A percentile compares a stretch with the other conserved stretches of the same genome.
These are phyloP conservation scores for Lentinus tigrinus DNA, from an alignment of 768 basidiomycete genomes.

Conservation along the genomic window DNA sequence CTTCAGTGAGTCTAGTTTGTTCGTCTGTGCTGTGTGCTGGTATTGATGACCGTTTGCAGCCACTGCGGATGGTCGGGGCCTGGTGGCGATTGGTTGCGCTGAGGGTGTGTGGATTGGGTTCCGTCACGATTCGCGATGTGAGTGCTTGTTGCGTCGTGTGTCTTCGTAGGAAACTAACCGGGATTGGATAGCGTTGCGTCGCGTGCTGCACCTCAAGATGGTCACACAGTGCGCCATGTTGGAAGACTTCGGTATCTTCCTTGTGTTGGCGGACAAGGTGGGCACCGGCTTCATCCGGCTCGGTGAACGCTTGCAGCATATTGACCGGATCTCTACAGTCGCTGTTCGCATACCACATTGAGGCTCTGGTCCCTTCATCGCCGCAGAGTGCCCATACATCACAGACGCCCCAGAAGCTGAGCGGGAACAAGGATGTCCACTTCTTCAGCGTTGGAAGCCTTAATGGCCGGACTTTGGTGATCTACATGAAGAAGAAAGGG, in stretches of 20 bases:
- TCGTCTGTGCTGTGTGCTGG: neutral
- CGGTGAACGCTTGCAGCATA: neutral
- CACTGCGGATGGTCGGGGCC: constrained; percentile 77
- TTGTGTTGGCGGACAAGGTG: constrained; percentile 92
- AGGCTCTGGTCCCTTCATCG: constrained; percentile 90
- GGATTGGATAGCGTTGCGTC: constrained; percentile 68
- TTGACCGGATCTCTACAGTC: constrained; percentile 41
- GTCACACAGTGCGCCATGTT: constrained; percentile 96
- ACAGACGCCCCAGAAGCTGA: constrained; percentile 87
- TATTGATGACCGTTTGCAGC: constrained; percentile 40
- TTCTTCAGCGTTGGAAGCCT: constrained; percentile 94
- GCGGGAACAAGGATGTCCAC: constrained; percentile 87
- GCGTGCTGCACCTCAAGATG: constrained; percentile 89
- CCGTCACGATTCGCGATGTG: constrained; percentile 84
- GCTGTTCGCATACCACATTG: constrained; percentile 92
- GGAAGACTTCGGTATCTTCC: constrained; percentile 94
- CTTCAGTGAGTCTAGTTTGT: constrained; percentile 57
- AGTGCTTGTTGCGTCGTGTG: constrained; percentile 23
- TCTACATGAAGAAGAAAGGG: constrained; percentile 96
- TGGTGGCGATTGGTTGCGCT: constrained; percentile 92
- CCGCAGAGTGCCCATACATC: constrained; percentile 63
- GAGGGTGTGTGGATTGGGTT: constrained; percentile 97
- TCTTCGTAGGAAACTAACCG: neutral
- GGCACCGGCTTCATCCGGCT: neutral
- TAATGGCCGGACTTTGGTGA: constrained; percentile 83